Base-by-base conservation (phyloP, 495 filamentous ascomycete genomes). In the Daldinia loculata region DNA sequence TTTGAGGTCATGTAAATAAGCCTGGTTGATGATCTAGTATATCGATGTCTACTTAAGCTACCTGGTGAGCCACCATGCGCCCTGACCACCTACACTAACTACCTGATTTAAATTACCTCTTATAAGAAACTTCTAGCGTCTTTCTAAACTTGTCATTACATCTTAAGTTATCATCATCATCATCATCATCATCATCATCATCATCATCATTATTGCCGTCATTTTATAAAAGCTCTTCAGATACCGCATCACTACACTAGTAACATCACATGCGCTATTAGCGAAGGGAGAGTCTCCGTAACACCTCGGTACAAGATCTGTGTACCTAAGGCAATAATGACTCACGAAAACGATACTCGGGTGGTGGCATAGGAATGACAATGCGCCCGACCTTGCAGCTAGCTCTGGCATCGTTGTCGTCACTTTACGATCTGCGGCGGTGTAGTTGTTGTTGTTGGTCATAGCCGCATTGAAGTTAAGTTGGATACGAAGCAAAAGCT, bases 371-470 rank as follows among this genome's bases (percentile, higher is more conserved):
- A 14, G 14, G 27, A 4, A 17, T n/a, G 26, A 29, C 22, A 53
- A 30, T 3, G 4, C 26, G 24, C 5, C 24, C 26, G 12, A 30
- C 11, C 24, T 11, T 53, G 50, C 50, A 26, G 50, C 19, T 24
- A 9, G 5, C 5, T 12, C 14, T n/a, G 14, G 50, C 24, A 53
- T 53, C 14, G 24, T 17, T 27, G 50, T 53, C 26, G 50, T 53
- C 50, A 27, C 50, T 30, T 14, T 29, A 53, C 4, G 50, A 30
- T 30, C 50, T 30, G 50, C 50, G 24, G 24, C 27, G 24, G 50
- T 30, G 24, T 30, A 53, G 50, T 53, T 30, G 50, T 53, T 30
- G 50, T 53, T 48, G 41, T 48, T 53, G 50, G 45, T 17, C 50
- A 53, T 5, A 29, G 27, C 50, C 27, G 27, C 12, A 14, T 52